Evolutionary conservation across 768 basidiomycete species (phyloP).

Genomic region (Grammothele lineata): DNA sequence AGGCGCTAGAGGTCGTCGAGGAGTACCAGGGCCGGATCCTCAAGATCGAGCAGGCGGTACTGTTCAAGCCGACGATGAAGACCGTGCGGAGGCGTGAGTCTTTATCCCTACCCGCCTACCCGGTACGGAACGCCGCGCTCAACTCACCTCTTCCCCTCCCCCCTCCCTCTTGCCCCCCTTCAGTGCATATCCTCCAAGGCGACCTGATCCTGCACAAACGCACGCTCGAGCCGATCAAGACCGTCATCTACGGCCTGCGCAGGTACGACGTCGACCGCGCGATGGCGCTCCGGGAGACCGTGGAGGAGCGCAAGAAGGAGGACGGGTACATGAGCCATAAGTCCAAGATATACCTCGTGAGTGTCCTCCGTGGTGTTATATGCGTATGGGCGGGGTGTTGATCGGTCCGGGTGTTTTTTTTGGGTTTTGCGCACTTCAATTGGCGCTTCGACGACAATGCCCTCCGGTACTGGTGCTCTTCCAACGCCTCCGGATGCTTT

Average conservation of each 20-base stretch:
- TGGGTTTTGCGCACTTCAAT: too few species aligned
- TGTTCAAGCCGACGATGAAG: constrained; percentile 56
- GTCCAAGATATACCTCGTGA: constrained; percentile 61
- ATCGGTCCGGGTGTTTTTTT: too few species aligned
- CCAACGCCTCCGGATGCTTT: too few species aligned
- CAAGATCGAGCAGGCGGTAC: constrained; percentile 54
- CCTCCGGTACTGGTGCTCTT: too few species aligned
- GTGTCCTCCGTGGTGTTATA: constrained; percentile 19
- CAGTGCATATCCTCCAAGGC: constrained; percentile 74
- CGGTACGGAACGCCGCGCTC: too few species aligned
- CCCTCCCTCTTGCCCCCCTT: too few species aligned
- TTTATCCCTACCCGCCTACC: neutral
- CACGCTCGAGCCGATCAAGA: constrained; percentile 68
- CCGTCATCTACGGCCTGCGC: constrained; percentile 62
- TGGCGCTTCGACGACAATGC: too few species aligned
- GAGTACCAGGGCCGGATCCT: constrained; percentile 61
- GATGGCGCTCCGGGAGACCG: constrained; percentile 46
- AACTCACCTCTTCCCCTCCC: neutral
- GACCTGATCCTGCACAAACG: constrained; percentile 73
- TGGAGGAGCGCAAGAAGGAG: constrained; percentile 30
- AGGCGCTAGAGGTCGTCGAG: constrained; percentile 63
- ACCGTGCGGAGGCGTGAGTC: constrained; percentile 54
- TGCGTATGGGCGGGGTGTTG: too few species aligned
- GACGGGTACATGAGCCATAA: constrained; percentile 67
- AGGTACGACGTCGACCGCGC: constrained; percentile 68